phyloP scores from a whole-genome alignment of 1,139 yeast species.

The Suhomyces wounanorum region DNA sequence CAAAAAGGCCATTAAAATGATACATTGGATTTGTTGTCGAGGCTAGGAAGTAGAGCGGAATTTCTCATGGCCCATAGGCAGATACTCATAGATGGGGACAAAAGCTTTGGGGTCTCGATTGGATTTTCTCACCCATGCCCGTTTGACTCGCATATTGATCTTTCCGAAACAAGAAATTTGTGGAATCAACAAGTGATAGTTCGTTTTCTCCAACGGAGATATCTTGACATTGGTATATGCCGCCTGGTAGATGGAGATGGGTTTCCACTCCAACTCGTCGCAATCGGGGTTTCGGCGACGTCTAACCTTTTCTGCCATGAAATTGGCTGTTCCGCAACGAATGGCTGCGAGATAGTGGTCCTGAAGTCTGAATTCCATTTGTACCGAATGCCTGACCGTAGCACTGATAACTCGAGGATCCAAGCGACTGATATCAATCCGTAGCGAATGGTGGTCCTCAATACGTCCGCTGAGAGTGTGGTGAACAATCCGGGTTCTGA shows the following conservation, averaged over 20 bases:
- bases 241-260: constrained; percentile 39
- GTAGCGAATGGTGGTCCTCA: neutral
- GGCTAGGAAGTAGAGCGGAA: neutral
- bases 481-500: neutral
- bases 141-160: constrained; percentile 39
- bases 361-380: constrained; percentile 15
- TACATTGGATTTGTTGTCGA: too few species aligned
- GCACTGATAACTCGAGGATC: constrained; percentile 11
- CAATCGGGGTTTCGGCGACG: constrained; percentile 24
- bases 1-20: too few species aligned
- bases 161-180: constrained; percentile 39
- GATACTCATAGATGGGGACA: neutral
- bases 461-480: neutral
- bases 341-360: constrained; percentile 12
- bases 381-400: constrained; percentile 9
- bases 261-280: constrained; percentile 36
- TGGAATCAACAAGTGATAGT: constrained; percentile 30
- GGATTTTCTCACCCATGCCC: constrained; percentile 37
- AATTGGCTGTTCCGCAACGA: neutral
- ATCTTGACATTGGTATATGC: constrained; percentile 34
- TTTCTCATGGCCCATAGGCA: neutral
- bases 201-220: constrained; percentile 25
- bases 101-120: constrained; percentile 12
- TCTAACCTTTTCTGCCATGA: constrained; percentile 6
- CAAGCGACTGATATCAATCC: neutral